Conservation (phyloP, 225 moss, liverwort and hornwort genomes). For the Pleurozium schreberi region DNA sequence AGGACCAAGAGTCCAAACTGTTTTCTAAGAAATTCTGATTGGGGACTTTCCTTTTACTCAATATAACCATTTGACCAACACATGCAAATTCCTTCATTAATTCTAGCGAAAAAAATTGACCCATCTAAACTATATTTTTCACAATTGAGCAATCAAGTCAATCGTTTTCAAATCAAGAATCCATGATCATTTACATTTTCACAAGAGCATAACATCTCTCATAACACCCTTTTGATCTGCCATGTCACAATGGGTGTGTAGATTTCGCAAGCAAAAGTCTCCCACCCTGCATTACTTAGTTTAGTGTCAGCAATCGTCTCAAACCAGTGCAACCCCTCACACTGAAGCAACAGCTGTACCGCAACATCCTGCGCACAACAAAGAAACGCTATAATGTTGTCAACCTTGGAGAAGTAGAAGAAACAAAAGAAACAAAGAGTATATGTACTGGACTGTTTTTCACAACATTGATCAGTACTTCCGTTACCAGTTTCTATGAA, state of each 20-base stretch:
- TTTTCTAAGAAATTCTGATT: not conserved
- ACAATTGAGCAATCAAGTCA: not conserved
- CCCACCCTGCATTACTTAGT: constrained; percentile 31
- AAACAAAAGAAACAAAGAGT: not conserved
- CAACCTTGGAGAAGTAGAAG: not conserved
- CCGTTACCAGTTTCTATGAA: not conserved
- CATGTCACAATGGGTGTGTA: not conserved
- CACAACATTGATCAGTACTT: not conserved
- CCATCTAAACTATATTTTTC: too few relatives aligned
- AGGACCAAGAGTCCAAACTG: not conserved
- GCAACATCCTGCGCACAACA: constrained; percentile 32
- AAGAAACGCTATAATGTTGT: not conserved
- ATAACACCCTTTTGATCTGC: not conserved
- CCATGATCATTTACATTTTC: not conserved
- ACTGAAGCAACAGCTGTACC: constrained; percentile 40
- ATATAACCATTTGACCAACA: not conserved
- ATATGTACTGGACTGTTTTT: not conserved
- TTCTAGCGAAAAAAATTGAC: too few relatives aligned
- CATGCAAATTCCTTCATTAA: too few relatives aligned
- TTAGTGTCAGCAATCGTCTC: constrained; percentile 31
- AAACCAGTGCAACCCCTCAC: constrained; percentile 56
- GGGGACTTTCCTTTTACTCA: not conserved
- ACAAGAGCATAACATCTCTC: not conserved
- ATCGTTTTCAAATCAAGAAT: not conserved
- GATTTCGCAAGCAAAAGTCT: not conserved